Percentiles rank a stretch among this genome's conserved stretches.
Conservation (phyloP, 2,329 filamentous ascomycete genomes). For the Monosporascus cannonballus region DNA sequence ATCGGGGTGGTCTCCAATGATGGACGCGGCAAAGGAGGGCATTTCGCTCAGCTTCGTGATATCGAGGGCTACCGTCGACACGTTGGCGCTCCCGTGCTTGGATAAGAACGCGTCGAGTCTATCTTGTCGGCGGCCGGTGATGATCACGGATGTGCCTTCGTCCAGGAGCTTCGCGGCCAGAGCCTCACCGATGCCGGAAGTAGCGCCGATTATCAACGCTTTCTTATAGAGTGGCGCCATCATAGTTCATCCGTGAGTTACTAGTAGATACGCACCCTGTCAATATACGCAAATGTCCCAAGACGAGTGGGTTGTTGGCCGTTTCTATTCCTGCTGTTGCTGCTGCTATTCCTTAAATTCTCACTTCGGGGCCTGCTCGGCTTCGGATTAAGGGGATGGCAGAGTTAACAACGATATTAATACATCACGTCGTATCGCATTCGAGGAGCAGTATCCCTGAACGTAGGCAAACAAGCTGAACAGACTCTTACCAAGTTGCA, state of each 20-base stretch:
- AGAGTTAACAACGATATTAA: not conserved
- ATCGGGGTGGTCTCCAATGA: slow-evolving; percentile 33
- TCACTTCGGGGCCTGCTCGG: not conserved
- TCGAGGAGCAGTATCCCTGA: not conserved
- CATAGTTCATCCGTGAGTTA: not conserved
- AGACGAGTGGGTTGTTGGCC: too few species aligned
- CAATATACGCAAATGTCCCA: too few species aligned
- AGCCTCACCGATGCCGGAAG: slow-evolving; percentile 42
- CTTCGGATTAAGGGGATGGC: not conserved
- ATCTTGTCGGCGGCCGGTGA: slow-evolving; percentile 40
- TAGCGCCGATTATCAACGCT: slow-evolving; percentile 44
- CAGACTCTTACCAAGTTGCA: too few species aligned
- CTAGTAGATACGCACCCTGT: not conserved
- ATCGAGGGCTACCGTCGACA: slow-evolving; percentile 32
- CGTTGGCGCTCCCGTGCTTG: slow-evolving; percentile 30
- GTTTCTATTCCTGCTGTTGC: too few species aligned
- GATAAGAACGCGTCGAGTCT: slow-evolving; percentile 38
- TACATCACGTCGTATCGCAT: not conserved
- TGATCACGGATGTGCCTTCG: slow-evolving; percentile 37
- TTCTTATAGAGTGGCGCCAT: slow-evolving; percentile 46
- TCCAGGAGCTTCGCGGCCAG: slow-evolving; percentile 31
- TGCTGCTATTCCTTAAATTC: too few species aligned
- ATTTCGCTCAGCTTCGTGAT: slow-evolving; percentile 34
- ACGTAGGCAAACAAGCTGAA: too few species aligned
- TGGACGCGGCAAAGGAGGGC: slow-evolving; percentile 21